Percentiles rank a stretch among this genome's conserved stretches.
These are phyloP conservation scores for Leishmania guyanensis DNA, from an alignment of 208 protist genomes.

Conservation along the genomic window DNA sequence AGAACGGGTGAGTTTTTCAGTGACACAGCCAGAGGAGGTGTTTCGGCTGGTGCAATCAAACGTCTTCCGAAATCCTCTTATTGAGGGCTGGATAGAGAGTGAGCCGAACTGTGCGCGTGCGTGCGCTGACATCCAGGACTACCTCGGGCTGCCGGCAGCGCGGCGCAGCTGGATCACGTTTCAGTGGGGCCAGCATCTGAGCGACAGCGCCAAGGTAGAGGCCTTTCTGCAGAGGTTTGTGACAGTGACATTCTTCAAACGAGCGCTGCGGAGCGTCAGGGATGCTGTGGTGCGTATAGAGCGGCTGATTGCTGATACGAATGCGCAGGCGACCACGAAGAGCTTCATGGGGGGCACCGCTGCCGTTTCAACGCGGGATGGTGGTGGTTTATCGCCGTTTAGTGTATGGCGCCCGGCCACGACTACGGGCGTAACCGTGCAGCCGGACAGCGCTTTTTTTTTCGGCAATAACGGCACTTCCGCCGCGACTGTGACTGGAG, in stretches of 20 bases:
- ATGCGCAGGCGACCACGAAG: not conserved
- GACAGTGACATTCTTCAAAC: constrained; percentile 54
- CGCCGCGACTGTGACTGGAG: not conserved
- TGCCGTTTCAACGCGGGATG: not conserved
- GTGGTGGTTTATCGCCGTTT: constrained; percentile 8
- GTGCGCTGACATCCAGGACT: constrained; percentile 49
- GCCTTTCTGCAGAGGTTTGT: constrained; percentile 69
- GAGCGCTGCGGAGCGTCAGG: constrained; percentile 39
- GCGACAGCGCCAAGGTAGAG: constrained; percentile 59
- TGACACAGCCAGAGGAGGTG: constrained; percentile 61
- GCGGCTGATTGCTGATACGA: constrained; percentile 20
- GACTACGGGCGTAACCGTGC: not conserved
- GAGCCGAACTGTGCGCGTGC: constrained; percentile 48
- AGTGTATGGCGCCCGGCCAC: constrained; percentile 8
- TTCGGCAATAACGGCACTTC: not conserved
- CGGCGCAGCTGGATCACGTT: constrained; percentile 54
- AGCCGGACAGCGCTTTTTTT: not conserved
- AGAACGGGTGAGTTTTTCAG: constrained; percentile 55
- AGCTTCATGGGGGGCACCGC: not conserved
- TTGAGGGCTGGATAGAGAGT: constrained; percentile 82
- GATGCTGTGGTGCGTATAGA: constrained; percentile 40
- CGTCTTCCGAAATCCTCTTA: constrained; percentile 83
- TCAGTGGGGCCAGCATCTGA: constrained; percentile 69
- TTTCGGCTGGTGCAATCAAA: constrained; percentile 69
- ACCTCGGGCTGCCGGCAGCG: constrained; percentile 32